phyloP scores from a whole-genome alignment of 1,139 yeast genomes.

The Geotrichum histeridarum region DNA sequence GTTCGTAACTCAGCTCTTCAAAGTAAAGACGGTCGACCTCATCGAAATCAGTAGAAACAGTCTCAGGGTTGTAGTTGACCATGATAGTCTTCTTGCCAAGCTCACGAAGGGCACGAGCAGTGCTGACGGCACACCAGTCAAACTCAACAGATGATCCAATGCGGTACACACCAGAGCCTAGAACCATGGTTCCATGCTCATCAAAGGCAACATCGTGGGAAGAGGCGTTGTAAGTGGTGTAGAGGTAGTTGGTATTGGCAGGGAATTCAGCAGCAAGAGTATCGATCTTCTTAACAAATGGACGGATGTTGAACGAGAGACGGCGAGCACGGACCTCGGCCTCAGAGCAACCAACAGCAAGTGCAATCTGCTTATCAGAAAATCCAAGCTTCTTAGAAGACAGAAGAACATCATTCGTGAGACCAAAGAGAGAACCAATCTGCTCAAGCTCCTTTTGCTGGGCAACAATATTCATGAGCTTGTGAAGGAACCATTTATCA shows the following conservation, averaged over 20 bases:
- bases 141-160: slow-evolving; percentile 93
- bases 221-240: slow-evolving; percentile 92
- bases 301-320: slow-evolving; percentile 80
- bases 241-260: slow-evolving; percentile 89
- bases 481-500: slow-evolving; percentile 95
- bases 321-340: slow-evolving; percentile 88
- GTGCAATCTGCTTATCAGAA: slow-evolving; percentile 95
- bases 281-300: slow-evolving; percentile 95
- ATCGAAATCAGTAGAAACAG: slow-evolving; percentile 96
- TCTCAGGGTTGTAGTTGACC: slow-evolving; percentile 98
- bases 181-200: slow-evolving; percentile 83
- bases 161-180: slow-evolving; percentile 92
- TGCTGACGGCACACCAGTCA: slow-evolving; percentile 95
- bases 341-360: slow-evolving; percentile 83
- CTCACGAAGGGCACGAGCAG: slow-evolving; percentile 89
- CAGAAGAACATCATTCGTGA: slow-evolving; percentile 63
- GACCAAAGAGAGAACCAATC: slow-evolving; percentile 51
- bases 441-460: slow-evolving; percentile 77
- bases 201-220: slow-evolving; percentile 78
- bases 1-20: slow-evolving; percentile 90
- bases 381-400: slow-evolving; percentile 94
- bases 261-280: slow-evolving; percentile 99
- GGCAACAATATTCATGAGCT: slow-evolving; percentile 81
- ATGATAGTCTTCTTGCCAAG: slow-evolving; percentile 86
- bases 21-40: slow-evolving; percentile 97